phyloP scores from a whole-genome alignment of 1,139 yeast genomes.

The Trichomonascaceae sp. region DNA sequence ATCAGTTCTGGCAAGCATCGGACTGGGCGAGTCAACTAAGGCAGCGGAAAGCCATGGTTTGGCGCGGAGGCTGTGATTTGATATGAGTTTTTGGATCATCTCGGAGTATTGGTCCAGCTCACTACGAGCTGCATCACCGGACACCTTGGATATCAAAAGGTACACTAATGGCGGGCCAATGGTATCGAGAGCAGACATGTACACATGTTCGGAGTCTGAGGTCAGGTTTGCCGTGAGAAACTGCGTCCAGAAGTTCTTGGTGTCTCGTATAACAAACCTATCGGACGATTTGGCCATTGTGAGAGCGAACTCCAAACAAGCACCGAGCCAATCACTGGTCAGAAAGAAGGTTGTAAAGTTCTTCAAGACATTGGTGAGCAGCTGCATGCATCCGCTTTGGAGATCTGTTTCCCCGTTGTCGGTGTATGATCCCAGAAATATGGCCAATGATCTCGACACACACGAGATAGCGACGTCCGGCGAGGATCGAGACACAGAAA shows the following conservation, averaged over 20 bases:
- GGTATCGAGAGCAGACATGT: constrained; percentile 1
- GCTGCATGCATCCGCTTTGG: constrained; percentile 14
- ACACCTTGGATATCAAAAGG: constrained; percentile 17
- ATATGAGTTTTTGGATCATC: constrained; percentile 40
- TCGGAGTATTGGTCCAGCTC: constrained; percentile 45
- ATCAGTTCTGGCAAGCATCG: constrained; percentile 14
- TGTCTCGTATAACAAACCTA: constrained; percentile 49
- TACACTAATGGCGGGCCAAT: constrained; percentile 17
- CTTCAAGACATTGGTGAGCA: constrained; percentile 15
- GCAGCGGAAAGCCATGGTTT: constrained; percentile 34
- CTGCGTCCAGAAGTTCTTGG: constrained; percentile 53
- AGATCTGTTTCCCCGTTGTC: constrained; percentile 16
- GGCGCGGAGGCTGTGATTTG: constrained; percentile 37
- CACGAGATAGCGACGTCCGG: not conserved
- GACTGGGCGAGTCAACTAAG: constrained; percentile 24
- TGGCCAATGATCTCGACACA: not conserved
- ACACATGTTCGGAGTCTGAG: too few species aligned
- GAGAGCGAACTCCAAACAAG: constrained; percentile 21
- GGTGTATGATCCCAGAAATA: not conserved
- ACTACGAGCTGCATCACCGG: constrained; percentile 43
- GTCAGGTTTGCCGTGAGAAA: constrained; percentile 27
- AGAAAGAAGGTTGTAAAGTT: constrained; percentile 9
- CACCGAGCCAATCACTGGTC: constrained; percentile 8
- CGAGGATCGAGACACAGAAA: constrained; percentile 1
- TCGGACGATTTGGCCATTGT: constrained; percentile 43